Evolutionary conservation across 2,329 filamentous ascomycete species (phyloP), one percentile per base, ranked within the genome.

Genomic region (Calonectria ilicicola): DNA sequence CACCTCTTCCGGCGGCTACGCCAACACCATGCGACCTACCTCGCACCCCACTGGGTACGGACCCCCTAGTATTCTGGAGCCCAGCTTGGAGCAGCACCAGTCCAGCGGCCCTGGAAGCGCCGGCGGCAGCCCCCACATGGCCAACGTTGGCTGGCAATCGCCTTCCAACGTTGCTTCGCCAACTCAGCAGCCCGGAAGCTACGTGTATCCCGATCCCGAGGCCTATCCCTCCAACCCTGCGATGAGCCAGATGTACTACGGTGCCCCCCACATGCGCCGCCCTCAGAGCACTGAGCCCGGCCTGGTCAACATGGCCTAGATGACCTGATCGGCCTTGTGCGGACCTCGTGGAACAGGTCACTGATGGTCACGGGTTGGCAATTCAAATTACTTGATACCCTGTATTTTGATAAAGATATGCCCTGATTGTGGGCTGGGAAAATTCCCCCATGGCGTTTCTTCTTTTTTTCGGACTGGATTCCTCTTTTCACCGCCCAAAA

Each of bases 111-210:
- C 87, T 63, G 89, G 89, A 68, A 98, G 94, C 81, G 93, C 91
- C n/a, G 91, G 88, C 69, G 94, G 94, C 66, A 98, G 95, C 83
- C 96, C 96, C 64, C 96, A 98, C 83, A 95, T 98, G 91, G 85
- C 86, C 74, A 92, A 89, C 73, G 89, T 95, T 74, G 94, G 94
- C 67, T 98, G 96, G 96, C 94, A 95, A 76, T 97, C 95, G 5
- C 95, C 95, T 5, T 91, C 92, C 2, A 94, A 96, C 77, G 91
- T 91, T 75, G 89, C 90, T 38, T 91, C 95, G 76, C 91, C 93
- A 12, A 93, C 93, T 10, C 93, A 95, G 74, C 85, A 87, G 53
- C 90, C 89, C 53, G 91, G 90, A 63, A 88, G 88, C 74, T 96
- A 95, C 75, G 92, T 94, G 74, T 98, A 97, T 81, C 91, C 93